Conservation (phyloP, 2,329 filamentous ascomycete species). For the Ramichloridium luteum region DNA sequence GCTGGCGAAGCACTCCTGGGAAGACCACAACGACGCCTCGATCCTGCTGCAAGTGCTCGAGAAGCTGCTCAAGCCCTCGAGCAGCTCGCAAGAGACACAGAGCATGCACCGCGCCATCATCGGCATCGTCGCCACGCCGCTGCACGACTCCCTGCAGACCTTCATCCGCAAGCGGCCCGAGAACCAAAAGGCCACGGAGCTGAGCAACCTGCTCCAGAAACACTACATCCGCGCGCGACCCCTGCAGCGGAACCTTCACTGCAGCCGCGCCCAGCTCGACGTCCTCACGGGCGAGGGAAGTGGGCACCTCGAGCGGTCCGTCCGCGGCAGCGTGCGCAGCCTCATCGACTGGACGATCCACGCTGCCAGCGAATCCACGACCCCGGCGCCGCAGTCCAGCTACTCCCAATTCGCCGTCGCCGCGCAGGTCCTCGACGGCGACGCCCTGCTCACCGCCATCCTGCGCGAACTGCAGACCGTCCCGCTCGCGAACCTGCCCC, state of each 20-base stretch:
- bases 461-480: constrained; percentile 55
- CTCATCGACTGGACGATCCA: constrained; percentile 48
- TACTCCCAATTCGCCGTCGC: constrained; percentile 61
- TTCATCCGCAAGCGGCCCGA: constrained; percentile 55
- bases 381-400: constrained; percentile 42
- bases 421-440: constrained; percentile 49
- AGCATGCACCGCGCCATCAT: constrained; percentile 60
- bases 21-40: constrained; percentile 50
- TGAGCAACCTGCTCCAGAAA: constrained; percentile 50
- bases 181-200: constrained; percentile 53
- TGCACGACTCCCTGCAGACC: constrained; percentile 54
- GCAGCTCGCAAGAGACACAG: constrained; percentile 59
- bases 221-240: constrained; percentile 39
- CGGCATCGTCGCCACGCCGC: constrained; percentile 55
- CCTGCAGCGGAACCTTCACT: constrained; percentile 47
- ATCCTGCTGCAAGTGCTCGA: constrained; percentile 60
- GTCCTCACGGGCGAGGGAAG: constrained; percentile 41
- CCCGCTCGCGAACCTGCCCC: constrained; percentile 45
- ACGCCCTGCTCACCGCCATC: constrained; percentile 47
- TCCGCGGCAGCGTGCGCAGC: constrained; percentile 50
- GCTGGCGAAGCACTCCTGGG: constrained; percentile 57
- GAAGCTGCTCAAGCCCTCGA: constrained; percentile 56
- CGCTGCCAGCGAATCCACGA: constrained; percentile 31
- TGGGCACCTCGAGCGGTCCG: constrained; percentile 33
- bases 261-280: constrained; percentile 55